phyloP scores from a whole-genome alignment of 257 asterid genomes.

The Nicotiana sylvestris region DNA sequence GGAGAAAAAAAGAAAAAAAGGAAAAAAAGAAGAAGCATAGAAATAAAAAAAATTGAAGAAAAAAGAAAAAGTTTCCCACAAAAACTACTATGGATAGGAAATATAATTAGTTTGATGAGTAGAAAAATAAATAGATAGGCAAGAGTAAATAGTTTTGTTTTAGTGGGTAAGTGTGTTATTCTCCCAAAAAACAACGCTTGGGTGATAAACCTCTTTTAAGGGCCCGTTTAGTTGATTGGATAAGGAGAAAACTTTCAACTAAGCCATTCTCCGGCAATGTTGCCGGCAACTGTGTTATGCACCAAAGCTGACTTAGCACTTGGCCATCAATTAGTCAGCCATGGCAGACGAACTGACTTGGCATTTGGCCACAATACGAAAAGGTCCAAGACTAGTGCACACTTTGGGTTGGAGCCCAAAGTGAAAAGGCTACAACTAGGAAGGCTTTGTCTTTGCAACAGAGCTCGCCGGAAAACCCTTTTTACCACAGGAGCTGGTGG shows the following conservation, averaged over 20 bases:
- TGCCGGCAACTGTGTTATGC: not conserved
- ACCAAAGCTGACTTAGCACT: not conserved
- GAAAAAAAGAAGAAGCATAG: no score
- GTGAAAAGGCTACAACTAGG: slow-evolving; percentile 12
- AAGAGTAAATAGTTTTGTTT: no score
- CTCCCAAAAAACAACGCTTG: no score
- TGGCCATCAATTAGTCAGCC: not conserved
- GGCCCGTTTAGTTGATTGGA: no score
- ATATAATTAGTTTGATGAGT: no score
- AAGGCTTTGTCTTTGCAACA: not conserved
- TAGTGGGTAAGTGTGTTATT: no score
- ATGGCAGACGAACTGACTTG: slow-evolving; percentile 1
- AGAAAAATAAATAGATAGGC: no score
- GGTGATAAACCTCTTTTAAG: no score
- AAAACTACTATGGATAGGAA: no score
- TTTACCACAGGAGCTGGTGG: slow-evolving; percentile 23
- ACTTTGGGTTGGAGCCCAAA: not conserved
- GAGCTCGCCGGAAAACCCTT: slow-evolving; percentile 15
- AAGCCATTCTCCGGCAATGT: slow-evolving; percentile 4
- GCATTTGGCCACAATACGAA: slow-evolving; percentile 13
- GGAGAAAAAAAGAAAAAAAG: no score
- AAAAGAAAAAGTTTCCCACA: no score
- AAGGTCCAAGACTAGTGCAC: not conserved
- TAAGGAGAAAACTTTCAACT: not conserved
- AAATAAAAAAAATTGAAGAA: no score